phyloP scores from a whole-genome alignment of 352 stramenopile genomes.

The Phytophthora syringae region DNA sequence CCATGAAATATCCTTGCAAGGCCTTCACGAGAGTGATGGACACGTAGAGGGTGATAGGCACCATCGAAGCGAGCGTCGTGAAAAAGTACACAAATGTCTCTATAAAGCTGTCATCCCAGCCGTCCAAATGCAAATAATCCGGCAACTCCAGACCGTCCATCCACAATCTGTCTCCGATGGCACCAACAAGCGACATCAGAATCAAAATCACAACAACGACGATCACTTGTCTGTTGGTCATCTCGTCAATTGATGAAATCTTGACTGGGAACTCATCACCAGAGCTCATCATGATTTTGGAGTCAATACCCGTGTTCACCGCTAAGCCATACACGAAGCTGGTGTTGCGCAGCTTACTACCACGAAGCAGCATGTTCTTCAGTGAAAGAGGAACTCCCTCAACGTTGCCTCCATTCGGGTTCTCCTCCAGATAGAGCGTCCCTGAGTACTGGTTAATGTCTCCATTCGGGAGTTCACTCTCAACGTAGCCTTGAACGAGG shows the following conservation, averaged over 20 bases:
- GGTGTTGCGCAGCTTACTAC: slow-evolving; percentile 92
- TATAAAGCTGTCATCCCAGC: slow-evolving; percentile 48
- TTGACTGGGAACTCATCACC: slow-evolving; percentile 85
- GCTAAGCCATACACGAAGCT: slow-evolving; percentile 91
- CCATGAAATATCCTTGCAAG: slow-evolving; percentile 90
- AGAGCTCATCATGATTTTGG: slow-evolving; percentile 93
- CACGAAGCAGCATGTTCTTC: slow-evolving; percentile 92
- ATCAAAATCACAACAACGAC: slow-evolving; percentile 79
- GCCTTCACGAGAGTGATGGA: slow-evolving; percentile 91
- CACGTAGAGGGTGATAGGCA: slow-evolving; percentile 91
- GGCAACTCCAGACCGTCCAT: slow-evolving; percentile 50
- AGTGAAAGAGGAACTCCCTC: slow-evolving; percentile 66
- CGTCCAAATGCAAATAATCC: slow-evolving; percentile 45
- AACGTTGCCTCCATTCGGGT: slow-evolving; percentile 42
- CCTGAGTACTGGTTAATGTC: slow-evolving; percentile 86
- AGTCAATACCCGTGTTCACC: slow-evolving; percentile 93
- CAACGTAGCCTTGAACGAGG: slow-evolving; percentile 70
- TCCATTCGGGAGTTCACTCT: slow-evolving; percentile 82
- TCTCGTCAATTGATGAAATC: slow-evolving; percentile 85
- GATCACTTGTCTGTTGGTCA: slow-evolving; percentile 88
- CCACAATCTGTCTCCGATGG: slow-evolving; percentile 64
- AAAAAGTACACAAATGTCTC: slow-evolving; percentile 87
- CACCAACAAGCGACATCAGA: slow-evolving; percentile 74
- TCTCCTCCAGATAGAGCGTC: slow-evolving; percentile 69
- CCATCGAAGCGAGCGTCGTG: slow-evolving; percentile 82